Percentiles rank a stretch among this genome's conserved stretches.
These are phyloP conservation scores for Pestalotiopsis fici DNA, from an alignment of 2,329 filamentous ascomycete genomes.

Conservation along the genomic window DNA sequence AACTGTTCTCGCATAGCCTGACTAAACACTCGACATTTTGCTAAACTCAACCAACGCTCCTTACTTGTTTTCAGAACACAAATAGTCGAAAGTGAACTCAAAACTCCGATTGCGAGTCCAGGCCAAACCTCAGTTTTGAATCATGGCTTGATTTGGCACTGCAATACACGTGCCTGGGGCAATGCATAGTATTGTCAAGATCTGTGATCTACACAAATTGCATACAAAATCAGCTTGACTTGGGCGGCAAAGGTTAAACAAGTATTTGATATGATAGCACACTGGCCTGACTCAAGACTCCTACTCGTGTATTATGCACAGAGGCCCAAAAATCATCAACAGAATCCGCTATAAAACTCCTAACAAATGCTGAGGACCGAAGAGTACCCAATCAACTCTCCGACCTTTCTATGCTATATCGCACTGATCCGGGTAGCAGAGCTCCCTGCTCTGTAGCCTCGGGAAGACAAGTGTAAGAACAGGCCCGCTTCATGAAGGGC, in stretches of 20 bases:
- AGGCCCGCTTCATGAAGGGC: conserved; percentile 29
- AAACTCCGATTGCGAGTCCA: no score
- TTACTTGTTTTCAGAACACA: no score
- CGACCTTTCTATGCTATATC: background rate
- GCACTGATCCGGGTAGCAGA: conserved; percentile 13
- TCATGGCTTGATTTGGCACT: no score
- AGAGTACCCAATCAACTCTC: background rate
- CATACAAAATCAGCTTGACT: no score
- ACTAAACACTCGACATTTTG: background rate
- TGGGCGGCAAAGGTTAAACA: background rate
- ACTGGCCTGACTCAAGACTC: background rate
- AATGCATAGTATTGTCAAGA: no score
- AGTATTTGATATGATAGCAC: background rate
- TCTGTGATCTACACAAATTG: no score
- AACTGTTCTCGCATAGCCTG: background rate
- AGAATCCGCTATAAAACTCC: background rate
- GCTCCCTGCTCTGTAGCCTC: conserved; percentile 13
- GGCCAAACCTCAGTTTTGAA: no score
- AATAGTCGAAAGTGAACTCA: no score
- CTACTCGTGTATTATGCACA: background rate
- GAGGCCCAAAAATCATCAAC: background rate
- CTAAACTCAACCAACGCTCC: no score
- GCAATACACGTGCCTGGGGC: no score
- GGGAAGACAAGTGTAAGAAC: conserved; percentile 51
- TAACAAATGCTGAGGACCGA: background rate